phyloP scores from a whole-genome alignment of 495 filamentous ascomycete species.

The Copromyces sp. region DNA sequence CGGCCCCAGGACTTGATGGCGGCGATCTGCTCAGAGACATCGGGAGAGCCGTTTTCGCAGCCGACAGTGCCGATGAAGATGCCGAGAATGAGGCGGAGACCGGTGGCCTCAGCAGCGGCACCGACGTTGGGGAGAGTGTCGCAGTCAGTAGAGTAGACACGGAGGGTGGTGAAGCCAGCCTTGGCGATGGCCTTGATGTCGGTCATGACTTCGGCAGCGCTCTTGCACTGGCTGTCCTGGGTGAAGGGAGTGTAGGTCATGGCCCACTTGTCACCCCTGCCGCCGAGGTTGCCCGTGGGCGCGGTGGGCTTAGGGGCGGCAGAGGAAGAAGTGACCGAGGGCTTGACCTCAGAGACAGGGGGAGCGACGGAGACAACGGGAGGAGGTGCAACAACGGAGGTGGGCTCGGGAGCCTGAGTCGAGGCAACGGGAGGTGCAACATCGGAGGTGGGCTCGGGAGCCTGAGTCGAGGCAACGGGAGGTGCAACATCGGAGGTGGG shows the following conservation, averaged over 20 bases:
- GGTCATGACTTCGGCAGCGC: conserved; percentile 40
- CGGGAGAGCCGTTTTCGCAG: conserved; percentile 38
- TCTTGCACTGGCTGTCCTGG: conserved; percentile 55
- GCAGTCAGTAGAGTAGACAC: conserved; percentile 92
- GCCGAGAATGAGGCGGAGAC: conserved; percentile 72
- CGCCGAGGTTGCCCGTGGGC: conserved; percentile 24
- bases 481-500: conserved; percentile 14
- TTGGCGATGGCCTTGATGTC: conserved; percentile 60
- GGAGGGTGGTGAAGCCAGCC: conserved; percentile 71
- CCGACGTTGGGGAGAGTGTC: conserved; percentile 65
- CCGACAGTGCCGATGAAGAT: conserved; percentile 65
- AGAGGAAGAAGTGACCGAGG: conserved; percentile 15
- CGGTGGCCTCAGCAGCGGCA: conserved; percentile 46
- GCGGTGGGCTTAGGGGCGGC: conserved; percentile 12
- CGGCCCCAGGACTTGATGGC: conserved; percentile 63
- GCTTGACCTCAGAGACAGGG: conserved; percentile 7
- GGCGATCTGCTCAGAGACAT: conserved; percentile 54
- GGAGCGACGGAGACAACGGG: conserved; percentile 4
- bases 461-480: conserved; percentile 8
- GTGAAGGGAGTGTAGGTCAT: conserved; percentile 89
- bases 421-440: conserved; percentile 16
- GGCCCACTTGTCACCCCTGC: conserved; percentile 58
- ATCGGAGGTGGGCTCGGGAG: conserved; percentile 5
- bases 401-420: background rate
- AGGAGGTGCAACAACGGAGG: conserved; percentile 14